Evolutionary conservation across 257 asterid species (phyloP), one percentile per base, ranked within the genome.

Genomic region (Nicotiana attenuata): DNA sequence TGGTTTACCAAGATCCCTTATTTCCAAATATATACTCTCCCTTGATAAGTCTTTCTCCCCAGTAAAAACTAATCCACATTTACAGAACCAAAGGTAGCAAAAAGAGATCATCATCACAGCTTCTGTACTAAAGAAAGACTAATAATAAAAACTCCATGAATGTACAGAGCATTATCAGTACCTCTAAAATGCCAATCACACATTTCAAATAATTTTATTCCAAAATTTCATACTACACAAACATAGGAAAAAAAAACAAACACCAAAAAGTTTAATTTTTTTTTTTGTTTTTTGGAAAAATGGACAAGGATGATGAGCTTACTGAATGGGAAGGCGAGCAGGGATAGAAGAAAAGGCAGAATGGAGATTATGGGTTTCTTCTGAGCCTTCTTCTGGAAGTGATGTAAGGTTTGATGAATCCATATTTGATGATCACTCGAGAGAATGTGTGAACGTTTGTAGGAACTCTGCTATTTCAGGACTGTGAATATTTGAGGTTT

Each of bases 281-380:
- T 16, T 7, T 1, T 41, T 41, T 41, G 2, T 0, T 41, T 41
- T 9, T 41, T n/a, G 65, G 35, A 26, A 86, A 82, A 83, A 41
- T 82, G 50, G 60, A 55, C 57, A 17, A 52, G 66, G 29, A 24
- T 29, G 45, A 66, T 83, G 77, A 85, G 82, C 91, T 47, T 87
- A 94, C 98, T 88, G 94, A 82, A 57, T 82, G 61, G 97, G 91
- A 75, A 92, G 95, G 80, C 97, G 97, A 84, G 86, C 87, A 59
- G 97, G 97, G 82, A 83, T 90, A 41, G 97, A 86, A 57, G 95
- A 83, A 82, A 92, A 94, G 71, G 91, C 90, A 17, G 98, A 90
- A 1, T 94, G 93, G 19, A 60, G 81, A 52, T 90, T 84, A 55
- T 71, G 90, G 20, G 82, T 87, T 78, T 86, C 93, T 82, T 81